phyloP scores from a whole-genome alignment of 169 alveolate genomes.

The Plasmodium reichenowi region DNA sequence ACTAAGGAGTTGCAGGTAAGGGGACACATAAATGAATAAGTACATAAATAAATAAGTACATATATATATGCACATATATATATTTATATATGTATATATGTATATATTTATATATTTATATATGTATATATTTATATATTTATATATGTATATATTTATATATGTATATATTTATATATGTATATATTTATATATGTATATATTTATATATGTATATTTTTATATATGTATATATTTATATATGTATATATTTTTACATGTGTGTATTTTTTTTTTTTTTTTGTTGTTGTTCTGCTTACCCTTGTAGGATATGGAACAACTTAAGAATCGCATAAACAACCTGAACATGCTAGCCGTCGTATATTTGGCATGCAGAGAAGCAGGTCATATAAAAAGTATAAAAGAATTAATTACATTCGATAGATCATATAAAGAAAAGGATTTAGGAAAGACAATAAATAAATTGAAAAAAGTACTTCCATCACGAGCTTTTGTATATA shows the following conservation, averaged over 20 bases:
- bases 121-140: not conserved
- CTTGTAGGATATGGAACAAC: conserved; percentile 77
- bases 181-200: not conserved
- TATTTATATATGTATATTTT: not conserved
- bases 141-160: not conserved
- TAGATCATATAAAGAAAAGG: conserved; percentile 88
- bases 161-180: not conserved
- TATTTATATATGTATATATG: too few species aligned
- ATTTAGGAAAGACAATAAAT: conserved; percentile 90
- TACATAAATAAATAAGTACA: not conserved
- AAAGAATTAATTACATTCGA: conserved; percentile 89
- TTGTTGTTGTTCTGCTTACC: conserved; percentile 7
- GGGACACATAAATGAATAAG: too few species aligned
- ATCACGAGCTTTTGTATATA: conserved; percentile 84
- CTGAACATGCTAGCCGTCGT: conserved; percentile 88
- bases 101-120: too few species aligned
- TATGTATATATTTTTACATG: too few species aligned
- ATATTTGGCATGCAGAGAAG: conserved; percentile 93
- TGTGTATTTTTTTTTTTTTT: too few species aligned
- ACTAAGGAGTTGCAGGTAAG: conserved; percentile 83
- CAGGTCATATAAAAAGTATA: conserved; percentile 89
- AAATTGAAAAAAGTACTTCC: conserved; percentile 89
- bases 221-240: not conserved
- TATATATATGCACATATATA: not conserved
- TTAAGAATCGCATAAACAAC: conserved; percentile 81